Base-by-base conservation (phyloP, 148 eudicot species). In the Oxyria digyna region DNA sequence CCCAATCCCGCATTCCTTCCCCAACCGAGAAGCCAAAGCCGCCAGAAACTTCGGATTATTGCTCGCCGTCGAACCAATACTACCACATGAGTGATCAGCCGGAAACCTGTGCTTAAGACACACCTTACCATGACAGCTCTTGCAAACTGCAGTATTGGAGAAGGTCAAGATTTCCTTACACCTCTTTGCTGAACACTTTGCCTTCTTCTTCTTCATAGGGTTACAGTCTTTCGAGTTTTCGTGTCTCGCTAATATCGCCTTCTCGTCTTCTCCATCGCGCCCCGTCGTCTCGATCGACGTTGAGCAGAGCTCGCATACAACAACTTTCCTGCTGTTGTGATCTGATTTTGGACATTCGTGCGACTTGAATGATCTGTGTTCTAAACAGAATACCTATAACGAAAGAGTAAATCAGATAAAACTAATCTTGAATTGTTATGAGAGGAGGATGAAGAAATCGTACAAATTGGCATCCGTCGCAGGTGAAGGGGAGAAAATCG, bases 401-500 rank as follows among this genome's bases (percentile, higher is more conserved):
- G 13, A 13, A 27, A 54, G 11, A 54, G 26, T 8, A 41, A 21
- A 23, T n/a, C n/a, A n/a, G n/a, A n/a, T n/a, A n/a, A n/a, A n/a
- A n/a, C n/a, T 35, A 35, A 35, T 35, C 6, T 35, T 35, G 38
- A 7, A 48, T 17, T 17, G 18, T 9, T 1, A 1, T 62, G 13
- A 46, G 62, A 54, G 31, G 11, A 54, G 20, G 38, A 13, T 27
- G 37, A 31, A 29, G 65, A 27, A 14, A 59, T 10, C 29, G 27
- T 78, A 92, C 96, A 89, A 81, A 79, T 14, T 50, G 82, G 71
- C 98, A 93, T 13, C 87, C 85, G 50, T 85, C 81, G 70, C 96
- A 93, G 4, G 65, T 64, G 74, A 93, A 93, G 27, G 98, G 96
- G n/a, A 93, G 89, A 77, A 89, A 93, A 82, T 93, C 96, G 72